Evolutionary conservation across 306 rosid species (phyloP), one percentile per base, ranked within the genome.

Genomic region (Clitoria ternatea): DNA sequence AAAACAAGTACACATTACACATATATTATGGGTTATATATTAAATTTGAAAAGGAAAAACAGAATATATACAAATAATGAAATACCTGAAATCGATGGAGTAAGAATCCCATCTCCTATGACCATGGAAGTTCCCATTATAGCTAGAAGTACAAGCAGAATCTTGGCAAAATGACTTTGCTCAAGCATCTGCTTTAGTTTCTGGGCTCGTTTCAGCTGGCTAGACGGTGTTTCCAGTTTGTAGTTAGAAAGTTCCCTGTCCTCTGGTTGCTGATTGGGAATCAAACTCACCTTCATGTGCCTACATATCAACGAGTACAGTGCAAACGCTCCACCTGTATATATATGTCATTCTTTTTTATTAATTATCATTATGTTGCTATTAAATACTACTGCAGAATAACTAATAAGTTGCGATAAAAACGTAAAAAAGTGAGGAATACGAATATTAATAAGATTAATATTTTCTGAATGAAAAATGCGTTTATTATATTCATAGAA

Each of bases 81-180:
- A 9, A 19, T 26, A 86, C 96, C 96, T 57, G 98, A 89, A 59
- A 89, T 92, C 20, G 83, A 79, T 12, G 98, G 98, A 64, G 97
- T 90, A 15, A 90, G 95, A 83, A 88, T 66, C 5, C 97, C 97
- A 26, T 90, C 96, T 72, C 96, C 94, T 12, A 90, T 90, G 17
- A 86, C 96, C 96, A 88, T 85, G 29, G 91, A 72, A 72, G 96
- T 90, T 27, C 91, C 94, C 79, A 78, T 47, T 62, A 86, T 75
- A 62, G 96, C 77, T 18, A 86, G 43, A 42, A 84, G 47, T 29
- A 90, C 32, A 29, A 90, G 88, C 19, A 72, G 2, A 69, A 80
- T 19, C 35, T 79, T 24, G 0, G 82, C 83, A 77, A 47, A 5
- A 30, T 61, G 52, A 48, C 83, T 86, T 0, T 47, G 71, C 75